These are phyloP conservation scores for Karstenula rhodostoma DNA, from an alignment of 2,329 filamentous ascomycete species.

Conservation along the genomic window DNA sequence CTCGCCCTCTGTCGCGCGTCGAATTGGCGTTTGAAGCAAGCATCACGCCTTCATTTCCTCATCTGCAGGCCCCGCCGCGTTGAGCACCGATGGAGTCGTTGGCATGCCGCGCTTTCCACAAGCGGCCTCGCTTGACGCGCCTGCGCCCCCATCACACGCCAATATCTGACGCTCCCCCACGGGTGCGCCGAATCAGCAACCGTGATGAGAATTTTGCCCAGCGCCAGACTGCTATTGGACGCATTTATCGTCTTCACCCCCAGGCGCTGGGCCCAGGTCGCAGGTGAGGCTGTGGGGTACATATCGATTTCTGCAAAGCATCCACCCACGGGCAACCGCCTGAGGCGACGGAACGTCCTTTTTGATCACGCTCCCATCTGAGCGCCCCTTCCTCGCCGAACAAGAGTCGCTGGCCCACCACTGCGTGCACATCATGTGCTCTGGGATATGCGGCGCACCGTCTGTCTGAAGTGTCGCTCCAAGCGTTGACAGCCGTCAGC, in stretches of 20 bases:
- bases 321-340: background rate
- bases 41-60: constrained; percentile 14
- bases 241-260: constrained; percentile 17
- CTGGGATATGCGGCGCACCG: too few relatives aligned
- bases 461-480: too few relatives aligned
- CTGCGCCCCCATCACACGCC: constrained; percentile 43
- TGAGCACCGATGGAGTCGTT: constrained; percentile 15
- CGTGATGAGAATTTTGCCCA: constrained; percentile 21
- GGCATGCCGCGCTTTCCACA: constrained; percentile 33
- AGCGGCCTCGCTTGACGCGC: constrained; percentile 22
- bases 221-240: constrained; percentile 31
- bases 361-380: too few relatives aligned
- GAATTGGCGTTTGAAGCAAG: constrained; percentile 6
- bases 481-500: too few relatives aligned
- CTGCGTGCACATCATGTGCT: too few relatives aligned
- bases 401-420: background rate
- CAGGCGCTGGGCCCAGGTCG: background rate
- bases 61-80: constrained; percentile 4
- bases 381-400: too few relatives aligned
- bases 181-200: constrained; percentile 26
- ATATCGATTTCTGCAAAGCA: constrained; percentile 4
- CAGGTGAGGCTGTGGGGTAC: constrained; percentile 5
- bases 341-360: background rate
- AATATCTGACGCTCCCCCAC: constrained; percentile 34
- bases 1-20: background rate